phyloP scores from a whole-genome alignment of 306 rosid species.

The Medicago ruthenica region DNA sequence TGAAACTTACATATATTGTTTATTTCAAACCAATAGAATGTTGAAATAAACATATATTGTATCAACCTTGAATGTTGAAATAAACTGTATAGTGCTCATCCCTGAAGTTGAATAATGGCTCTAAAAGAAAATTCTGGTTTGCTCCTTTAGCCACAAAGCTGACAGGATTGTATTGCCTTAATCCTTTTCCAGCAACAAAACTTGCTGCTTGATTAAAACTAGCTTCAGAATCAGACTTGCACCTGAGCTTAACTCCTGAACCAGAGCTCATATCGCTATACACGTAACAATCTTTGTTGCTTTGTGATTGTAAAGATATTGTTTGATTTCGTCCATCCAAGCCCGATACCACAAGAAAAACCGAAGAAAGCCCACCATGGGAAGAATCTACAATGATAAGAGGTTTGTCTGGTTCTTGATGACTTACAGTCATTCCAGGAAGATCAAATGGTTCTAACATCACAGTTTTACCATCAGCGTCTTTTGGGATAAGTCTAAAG shows the following conservation, averaged over 20 bases:
- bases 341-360: constrained; percentile 62
- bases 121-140: constrained; percentile 65
- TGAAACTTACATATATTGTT: too few relatives aligned
- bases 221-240: constrained; percentile 48
- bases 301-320: constrained; percentile 63
- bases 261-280: constrained; percentile 40
- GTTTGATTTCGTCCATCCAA: constrained; percentile 68
- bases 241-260: constrained; percentile 60
- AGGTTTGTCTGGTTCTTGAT: constrained; percentile 53
- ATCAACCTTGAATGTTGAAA: constrained; percentile 60
- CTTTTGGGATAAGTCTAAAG: constrained; percentile 64
- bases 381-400: constrained; percentile 56
- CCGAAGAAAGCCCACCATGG: constrained; percentile 35
- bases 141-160: constrained; percentile 80
- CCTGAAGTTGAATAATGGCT: constrained; percentile 67
- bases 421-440: constrained; percentile 72
- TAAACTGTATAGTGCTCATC: constrained; percentile 81
- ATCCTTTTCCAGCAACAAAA: constrained; percentile 57
- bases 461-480: constrained; percentile 49
- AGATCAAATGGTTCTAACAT: constrained; percentile 70
- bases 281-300: constrained; percentile 67
- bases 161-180: constrained; percentile 66
- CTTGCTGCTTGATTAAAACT: constrained; percentile 62
- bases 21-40: too few relatives aligned
- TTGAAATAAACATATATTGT: not conserved